Conservation (phyloP, 2,329 filamentous ascomycete species). For the Ophiostoma tasmaniense region DNA sequence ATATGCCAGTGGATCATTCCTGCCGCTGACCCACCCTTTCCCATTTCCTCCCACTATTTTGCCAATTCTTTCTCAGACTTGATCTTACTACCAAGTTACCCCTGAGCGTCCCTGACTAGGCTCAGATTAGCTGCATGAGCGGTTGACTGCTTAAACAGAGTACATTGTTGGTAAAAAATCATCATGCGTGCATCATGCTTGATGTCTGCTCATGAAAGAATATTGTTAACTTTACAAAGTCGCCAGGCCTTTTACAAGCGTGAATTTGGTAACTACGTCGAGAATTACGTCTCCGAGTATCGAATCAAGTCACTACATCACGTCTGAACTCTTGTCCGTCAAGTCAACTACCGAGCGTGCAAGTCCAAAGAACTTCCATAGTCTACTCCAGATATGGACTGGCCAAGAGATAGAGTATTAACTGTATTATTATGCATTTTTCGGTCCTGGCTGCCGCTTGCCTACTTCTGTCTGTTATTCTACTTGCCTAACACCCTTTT, state of each 20-base stretch:
- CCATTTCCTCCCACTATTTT: not conserved
- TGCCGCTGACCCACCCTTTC: not conserved
- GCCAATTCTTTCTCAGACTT: not conserved
- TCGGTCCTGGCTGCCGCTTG: not conserved
- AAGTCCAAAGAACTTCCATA: no score
- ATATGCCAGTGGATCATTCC: not conserved
- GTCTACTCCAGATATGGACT: not conserved
- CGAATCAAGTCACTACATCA: no score
- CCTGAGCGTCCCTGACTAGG: slow-evolving; percentile 5
- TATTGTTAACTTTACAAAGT: no score
- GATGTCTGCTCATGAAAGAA: no score
- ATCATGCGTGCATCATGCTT: not conserved
- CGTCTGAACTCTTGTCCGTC: not conserved
- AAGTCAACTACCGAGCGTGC: not conserved
- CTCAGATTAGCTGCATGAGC: not conserved
- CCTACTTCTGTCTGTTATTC: not conserved
- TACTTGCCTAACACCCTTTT: not conserved
- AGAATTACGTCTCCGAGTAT: no score
- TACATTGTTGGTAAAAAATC: not conserved
- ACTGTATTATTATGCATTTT: not conserved
- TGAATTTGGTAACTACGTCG: no score
- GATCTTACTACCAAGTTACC: not conserved
- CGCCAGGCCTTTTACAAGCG: no score
- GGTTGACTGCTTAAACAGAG: not conserved
- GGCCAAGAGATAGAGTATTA: not conserved